Evolutionary conservation across 345 rosid genomes (phyloP).

Genomic region (Moricandia moricandioides): DNA sequence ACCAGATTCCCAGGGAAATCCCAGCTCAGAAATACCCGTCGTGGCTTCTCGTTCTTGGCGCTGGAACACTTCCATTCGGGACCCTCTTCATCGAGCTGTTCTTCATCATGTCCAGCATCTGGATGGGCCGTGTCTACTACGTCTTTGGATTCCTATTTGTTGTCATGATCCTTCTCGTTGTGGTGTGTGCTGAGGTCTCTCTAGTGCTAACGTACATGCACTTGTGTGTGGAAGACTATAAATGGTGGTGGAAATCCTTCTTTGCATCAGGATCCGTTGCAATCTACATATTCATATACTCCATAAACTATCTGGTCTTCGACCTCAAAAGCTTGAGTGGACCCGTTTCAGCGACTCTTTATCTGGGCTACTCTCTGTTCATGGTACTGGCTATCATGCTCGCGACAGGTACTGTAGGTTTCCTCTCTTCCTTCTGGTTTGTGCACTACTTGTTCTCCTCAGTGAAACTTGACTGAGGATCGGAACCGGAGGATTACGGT

Average conservation of each 20-base stretch:
- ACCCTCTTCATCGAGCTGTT: conserved; percentile 79
- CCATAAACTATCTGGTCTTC: conserved; percentile 61
- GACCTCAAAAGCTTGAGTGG: conserved; percentile 68
- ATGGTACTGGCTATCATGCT: conserved; percentile 77
- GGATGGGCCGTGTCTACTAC: conserved; percentile 77
- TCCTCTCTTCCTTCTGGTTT: conserved; percentile 74
- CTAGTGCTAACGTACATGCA: conserved; percentile 74
- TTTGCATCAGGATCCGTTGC: conserved; percentile 78
- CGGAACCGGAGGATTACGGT: not conserved
- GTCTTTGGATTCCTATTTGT: conserved; percentile 64
- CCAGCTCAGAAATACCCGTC: conserved; percentile 77
- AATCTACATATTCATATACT: conserved; percentile 62
- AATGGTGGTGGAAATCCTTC: conserved; percentile 84
- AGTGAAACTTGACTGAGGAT: conserved; percentile 61
- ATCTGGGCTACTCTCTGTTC: conserved; percentile 63
- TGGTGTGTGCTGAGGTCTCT: conserved; percentile 73
- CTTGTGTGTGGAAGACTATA: conserved; percentile 71
- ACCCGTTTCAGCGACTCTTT: conserved; percentile 63
- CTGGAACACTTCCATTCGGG: conserved; percentile 74
- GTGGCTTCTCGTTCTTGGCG: conserved; percentile 69
- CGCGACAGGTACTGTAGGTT: conserved; percentile 65
- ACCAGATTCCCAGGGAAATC: conserved; percentile 75
- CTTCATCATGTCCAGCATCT: conserved; percentile 75
- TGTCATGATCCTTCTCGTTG: conserved; percentile 62
- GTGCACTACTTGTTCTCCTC: conserved; percentile 77